Conservation (phyloP, 2,329 filamentous ascomycete genomes). For the Dactylella cylindrospora region DNA sequence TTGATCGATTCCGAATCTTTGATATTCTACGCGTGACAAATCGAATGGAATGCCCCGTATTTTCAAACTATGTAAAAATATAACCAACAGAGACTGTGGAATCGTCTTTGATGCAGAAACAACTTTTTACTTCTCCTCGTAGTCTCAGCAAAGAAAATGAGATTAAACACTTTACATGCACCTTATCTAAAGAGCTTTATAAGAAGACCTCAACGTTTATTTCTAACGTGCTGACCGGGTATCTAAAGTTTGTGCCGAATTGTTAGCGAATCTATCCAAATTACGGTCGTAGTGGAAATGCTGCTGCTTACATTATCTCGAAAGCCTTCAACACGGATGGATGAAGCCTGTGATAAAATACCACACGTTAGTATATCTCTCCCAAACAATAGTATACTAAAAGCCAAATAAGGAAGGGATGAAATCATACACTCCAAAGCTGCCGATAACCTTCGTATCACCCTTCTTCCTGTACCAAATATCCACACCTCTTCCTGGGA, state of each 20-base stretch:
- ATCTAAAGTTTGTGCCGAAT: slow-evolving; percentile 57
- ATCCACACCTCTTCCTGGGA: slow-evolving; percentile 82
- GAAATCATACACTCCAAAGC: slow-evolving; percentile 70
- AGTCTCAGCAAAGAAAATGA: no score
- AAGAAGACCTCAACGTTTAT: slow-evolving; percentile 90
- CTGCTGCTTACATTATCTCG: slow-evolving; percentile 68
- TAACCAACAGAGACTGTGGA: no score
- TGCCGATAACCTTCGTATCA: slow-evolving; percentile 75
- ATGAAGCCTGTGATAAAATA: slow-evolving; percentile 61
- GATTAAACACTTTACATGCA: no score
- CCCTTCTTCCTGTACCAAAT: slow-evolving; percentile 70
- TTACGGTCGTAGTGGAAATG: background rate
- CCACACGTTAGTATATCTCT: slow-evolving; percentile 6
- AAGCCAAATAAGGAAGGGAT: background rate
- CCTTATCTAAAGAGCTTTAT: no score
- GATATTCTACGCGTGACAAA: no score
- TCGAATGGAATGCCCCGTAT: no score
- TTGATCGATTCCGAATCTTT: no score
- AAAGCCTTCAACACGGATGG: slow-evolving; percentile 91
- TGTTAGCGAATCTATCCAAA: background rate
- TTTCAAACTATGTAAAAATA: no score
- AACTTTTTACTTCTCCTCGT: no score
- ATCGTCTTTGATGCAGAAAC: no score
- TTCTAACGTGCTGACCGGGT: slow-evolving; percentile 90
- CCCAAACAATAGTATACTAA: background rate